These are phyloP conservation scores for Cucurbitaria berberidis DNA, from an alignment of 2,329 filamentous ascomycete species.

Conservation along the genomic window DNA sequence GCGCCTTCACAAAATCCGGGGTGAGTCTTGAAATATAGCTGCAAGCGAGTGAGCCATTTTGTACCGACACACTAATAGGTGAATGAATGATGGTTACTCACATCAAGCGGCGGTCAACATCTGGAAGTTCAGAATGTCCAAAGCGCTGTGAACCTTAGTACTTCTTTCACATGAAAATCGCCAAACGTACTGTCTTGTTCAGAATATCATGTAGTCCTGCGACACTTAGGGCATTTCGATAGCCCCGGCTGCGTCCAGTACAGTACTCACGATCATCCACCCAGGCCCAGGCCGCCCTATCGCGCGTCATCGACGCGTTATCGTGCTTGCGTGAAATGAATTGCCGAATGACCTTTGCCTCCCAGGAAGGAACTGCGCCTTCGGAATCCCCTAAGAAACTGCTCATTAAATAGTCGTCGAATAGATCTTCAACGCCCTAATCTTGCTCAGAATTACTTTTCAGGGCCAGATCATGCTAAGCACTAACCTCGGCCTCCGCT, in stretches of 20 bases:
- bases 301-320: not conserved
- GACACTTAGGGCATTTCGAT: not conserved
- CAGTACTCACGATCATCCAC: not conserved
- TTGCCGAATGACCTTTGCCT: not conserved
- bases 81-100: too few species aligned
- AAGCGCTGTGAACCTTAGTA: not conserved
- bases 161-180: not conserved
- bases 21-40: conserved; percentile 6
- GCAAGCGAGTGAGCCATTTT: too few species aligned
- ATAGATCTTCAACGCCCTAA: too few species aligned
- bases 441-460: too few species aligned
- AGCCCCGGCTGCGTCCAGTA: not conserved
- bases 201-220: not conserved
- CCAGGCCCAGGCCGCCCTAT: not conserved
- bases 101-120: conserved; percentile 14
- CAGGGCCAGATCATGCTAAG: too few species aligned
- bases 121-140: not conserved
- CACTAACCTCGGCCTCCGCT: too few species aligned
- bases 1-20: not conserved
- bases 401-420: too few species aligned
- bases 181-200: too few species aligned
- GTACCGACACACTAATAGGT: too few species aligned
- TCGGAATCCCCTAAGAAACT: too few species aligned
- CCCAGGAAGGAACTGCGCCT: not conserved
- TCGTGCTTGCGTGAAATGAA: not conserved